Evolutionary conservation across 345 rosid species (phyloP), one percentile per base, ranked within the genome.

Genomic region (Pugionium dolabratum): DNA sequence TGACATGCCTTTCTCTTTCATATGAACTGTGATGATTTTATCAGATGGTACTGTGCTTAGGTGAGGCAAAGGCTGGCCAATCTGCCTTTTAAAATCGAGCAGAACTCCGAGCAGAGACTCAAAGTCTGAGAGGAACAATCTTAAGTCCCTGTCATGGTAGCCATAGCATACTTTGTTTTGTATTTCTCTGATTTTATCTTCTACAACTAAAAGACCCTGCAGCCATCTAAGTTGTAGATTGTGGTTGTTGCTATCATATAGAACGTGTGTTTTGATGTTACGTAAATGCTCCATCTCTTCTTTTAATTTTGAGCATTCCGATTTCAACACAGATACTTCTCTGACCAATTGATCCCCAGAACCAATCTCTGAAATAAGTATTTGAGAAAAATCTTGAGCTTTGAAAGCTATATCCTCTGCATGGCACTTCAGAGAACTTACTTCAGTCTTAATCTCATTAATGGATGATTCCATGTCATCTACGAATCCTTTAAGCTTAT

Each of bases 401-500:
- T 86, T 89, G 74, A 64, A 61, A 48, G 91, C 87, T 75, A 90
- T 72, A 78, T 90, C 82, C 72, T 82, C 80, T 44, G 95, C 88
- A 71, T 88, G 82, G 81, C 78, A 64, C 68, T 84, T 86, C 70
- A 94, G 64, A 39, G 84, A 84, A 80, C 60, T 80, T 67, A 94
- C 80, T 84, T 90, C 96, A 47, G 46, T 55, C 78, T 83, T 90
- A 50, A 94, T 87, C 67, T 86, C 92, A 35, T 73, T 77, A 75
- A 88, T 79, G 62, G 97, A 86, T 51, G 90, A 79, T 70, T 94
- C 96, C 5, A 95, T 85, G 56, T 76, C 76, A 75, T 86, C 97
- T 74, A 94, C 79, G 79, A 82, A 81, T 49, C 90, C 90, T 84
- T 85, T 79, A 30, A 90, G 92, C 76, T 81, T 86, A 53, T 52